Evolutionary conservation across 768 basidiomycete genomes (phyloP).

Genomic region (Rhizopogon roseolus): DNA sequence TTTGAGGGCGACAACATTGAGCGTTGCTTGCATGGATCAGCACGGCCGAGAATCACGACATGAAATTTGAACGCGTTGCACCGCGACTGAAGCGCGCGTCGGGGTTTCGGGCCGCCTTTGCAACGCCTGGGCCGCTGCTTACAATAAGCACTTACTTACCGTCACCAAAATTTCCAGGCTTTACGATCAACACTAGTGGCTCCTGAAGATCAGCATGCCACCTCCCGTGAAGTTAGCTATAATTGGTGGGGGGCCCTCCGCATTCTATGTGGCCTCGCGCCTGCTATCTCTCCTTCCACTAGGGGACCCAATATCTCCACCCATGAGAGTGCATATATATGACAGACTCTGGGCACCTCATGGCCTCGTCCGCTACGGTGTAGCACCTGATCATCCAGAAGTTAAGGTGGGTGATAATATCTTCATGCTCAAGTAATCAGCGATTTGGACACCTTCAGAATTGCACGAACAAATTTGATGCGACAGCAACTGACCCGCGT

Average conservation of each 20-base stretch:
- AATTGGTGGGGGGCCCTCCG: conserved; percentile 94
- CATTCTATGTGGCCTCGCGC: conserved; percentile 89
- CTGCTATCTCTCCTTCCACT: conserved; percentile 61
- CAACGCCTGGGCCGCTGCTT: background rate
- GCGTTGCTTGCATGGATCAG: conserved; percentile 57
- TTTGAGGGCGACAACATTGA: conserved; percentile 54
- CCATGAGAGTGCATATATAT: conserved; percentile 74
- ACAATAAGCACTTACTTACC: background rate
- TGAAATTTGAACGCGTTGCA: background rate
- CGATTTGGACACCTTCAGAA: conserved; percentile 52
- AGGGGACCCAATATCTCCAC: conserved; percentile 22
- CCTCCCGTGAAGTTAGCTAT: conserved; percentile 74
- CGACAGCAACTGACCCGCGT: conserved; percentile 70
- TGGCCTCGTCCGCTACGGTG: conserved; percentile 92
- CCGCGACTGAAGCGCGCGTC: background rate
- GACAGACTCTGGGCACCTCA: conserved; percentile 94
- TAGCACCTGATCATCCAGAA: conserved; percentile 97
- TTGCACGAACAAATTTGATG: conserved; percentile 93
- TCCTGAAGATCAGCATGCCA: conserved; percentile 3
- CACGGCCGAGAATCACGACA: background rate
- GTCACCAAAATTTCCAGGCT: background rate
- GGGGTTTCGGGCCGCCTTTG: too few relatives aligned
- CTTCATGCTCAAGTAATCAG: conserved; percentile 1
- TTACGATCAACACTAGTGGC: background rate
- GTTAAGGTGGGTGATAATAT: conserved; percentile 60